These are phyloP conservation scores for Aureobasidium pullulans DNA, from an alignment of 2,329 filamentous ascomycete genomes.

Conservation along the genomic window DNA sequence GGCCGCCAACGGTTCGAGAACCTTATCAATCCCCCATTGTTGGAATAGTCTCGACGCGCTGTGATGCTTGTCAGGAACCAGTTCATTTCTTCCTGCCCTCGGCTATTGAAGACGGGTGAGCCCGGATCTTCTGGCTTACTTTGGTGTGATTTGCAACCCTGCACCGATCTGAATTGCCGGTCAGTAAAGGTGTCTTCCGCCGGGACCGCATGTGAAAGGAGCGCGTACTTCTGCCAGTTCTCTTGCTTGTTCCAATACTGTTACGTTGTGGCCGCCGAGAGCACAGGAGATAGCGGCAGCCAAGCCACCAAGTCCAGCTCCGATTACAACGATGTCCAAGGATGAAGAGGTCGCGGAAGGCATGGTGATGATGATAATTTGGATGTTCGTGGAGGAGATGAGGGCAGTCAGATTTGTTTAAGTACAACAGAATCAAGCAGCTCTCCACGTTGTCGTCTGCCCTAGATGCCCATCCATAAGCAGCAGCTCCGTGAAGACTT, in stretches of 20 bases:
- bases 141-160: constrained; percentile 47
- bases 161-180: constrained; percentile 35
- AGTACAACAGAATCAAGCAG: neutral
- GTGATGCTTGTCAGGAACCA: neutral
- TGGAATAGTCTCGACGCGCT: constrained; percentile 45
- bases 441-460: neutral
- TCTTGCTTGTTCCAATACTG: constrained; percentile 24
- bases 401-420: neutral
- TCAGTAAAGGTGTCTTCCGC: neutral
- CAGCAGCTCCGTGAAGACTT: constrained; percentile 3
- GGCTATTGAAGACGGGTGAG: constrained; percentile 16
- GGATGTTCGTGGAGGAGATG: neutral
- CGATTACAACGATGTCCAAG: constrained; percentile 26
- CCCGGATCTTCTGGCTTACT: constrained; percentile 19
- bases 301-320: constrained; percentile 29
- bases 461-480: neutral
- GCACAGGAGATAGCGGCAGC: constrained; percentile 27
- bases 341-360: constrained; percentile 2
- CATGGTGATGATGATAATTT: neutral
- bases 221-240: constrained; percentile 20
- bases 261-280: constrained; percentile 26
- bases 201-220: neutral
- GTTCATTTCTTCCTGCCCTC: neutral
- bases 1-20: constrained; percentile 30
- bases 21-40: constrained; percentile 43